phyloP scores from a whole-genome alignment of 1,139 yeast genomes.

The Yamadazyma atlantica region DNA sequence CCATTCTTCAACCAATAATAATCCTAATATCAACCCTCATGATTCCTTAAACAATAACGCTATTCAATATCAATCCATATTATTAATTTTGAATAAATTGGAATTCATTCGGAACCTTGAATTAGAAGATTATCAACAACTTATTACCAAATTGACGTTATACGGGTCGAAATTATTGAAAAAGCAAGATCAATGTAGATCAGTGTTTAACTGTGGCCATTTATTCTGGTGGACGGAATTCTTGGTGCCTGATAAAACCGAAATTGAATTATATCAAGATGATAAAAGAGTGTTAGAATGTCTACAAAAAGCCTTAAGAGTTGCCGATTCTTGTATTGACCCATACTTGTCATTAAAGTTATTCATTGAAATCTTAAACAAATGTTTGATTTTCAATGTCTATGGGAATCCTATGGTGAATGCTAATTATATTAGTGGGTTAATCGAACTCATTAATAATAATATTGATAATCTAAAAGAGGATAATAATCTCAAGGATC shows the following conservation, averaged over 20 bases:
- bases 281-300: constrained; percentile 49
- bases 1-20: neutral
- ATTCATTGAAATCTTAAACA: constrained; percentile 84
- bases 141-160: constrained; percentile 81
- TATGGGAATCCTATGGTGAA: constrained; percentile 78
- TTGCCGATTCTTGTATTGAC: constrained; percentile 93
- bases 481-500: constrained; percentile 19
- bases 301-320: constrained; percentile 67
- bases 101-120: constrained; percentile 57
- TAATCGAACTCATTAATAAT: constrained; percentile 79
- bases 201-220: constrained; percentile 86
- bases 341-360: constrained; percentile 73
- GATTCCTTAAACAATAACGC: constrained; percentile 41
- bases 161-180: constrained; percentile 87
- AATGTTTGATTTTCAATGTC: constrained; percentile 80
- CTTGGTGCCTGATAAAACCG: constrained; percentile 40
- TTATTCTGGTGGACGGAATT: constrained; percentile 89
- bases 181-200: constrained; percentile 92
- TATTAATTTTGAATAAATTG: constrained; percentile 60
- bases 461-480: constrained; percentile 60
- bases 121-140: constrained; percentile 68
- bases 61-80: constrained; percentile 37
- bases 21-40: constrained; percentile 26
- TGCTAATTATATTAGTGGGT: constrained; percentile 75
- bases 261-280: constrained; percentile 26